Base-by-base conservation (phyloP, 2,329 filamentous ascomycete species). In the Fusarium cicatricum region DNA sequence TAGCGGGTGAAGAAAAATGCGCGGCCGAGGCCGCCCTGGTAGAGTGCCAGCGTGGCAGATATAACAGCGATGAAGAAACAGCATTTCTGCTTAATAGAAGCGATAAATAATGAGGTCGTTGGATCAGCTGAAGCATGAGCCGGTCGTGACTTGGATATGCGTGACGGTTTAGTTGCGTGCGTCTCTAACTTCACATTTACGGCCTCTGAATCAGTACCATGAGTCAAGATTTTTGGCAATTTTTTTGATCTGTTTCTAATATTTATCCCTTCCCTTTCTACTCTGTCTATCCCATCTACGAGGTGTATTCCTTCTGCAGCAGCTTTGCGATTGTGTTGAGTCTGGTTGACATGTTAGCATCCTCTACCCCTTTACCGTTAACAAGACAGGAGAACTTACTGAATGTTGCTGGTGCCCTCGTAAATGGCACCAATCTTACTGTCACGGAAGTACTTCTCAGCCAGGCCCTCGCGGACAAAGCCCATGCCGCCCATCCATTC, bases 401-500 rank as follows among this genome's bases (percentile, higher is more conserved):
- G 86, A 53, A 89, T 89, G 72, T 89, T 89, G 77, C 89, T 92
- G 50, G 90, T 93, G 28, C 95, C 95, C 80, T 97, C 94, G 74
- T 97, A 97, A 67, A 97, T 98, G 63, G 92, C 92, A 10, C 95
- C 95, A 71, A 99, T 99, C 88, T 98, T 99, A 83, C 90, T 95
- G 75, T 99, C 95, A 40, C 95, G 84, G 84, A 90, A 99, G 80
- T 89, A 97, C 86, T 99, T 99, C 86, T 99, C 95, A 1, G 95
- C 95, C 54, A 97, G 87, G 0, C 95, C 95, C 76, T 99, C 95
- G 38, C 95, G 83, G 14, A 99, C 95, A 70, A 99, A 99, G 39
- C 95, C 95, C 95, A 99, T 98, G 58, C 95, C 95, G 41, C 95
- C 95, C 94, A 98, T 98, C 95, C 95, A 99, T 79, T 99, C 95